Base-by-base conservation (phyloP, 306 rosid genomes). In the Alnus glutinosa region DNA sequence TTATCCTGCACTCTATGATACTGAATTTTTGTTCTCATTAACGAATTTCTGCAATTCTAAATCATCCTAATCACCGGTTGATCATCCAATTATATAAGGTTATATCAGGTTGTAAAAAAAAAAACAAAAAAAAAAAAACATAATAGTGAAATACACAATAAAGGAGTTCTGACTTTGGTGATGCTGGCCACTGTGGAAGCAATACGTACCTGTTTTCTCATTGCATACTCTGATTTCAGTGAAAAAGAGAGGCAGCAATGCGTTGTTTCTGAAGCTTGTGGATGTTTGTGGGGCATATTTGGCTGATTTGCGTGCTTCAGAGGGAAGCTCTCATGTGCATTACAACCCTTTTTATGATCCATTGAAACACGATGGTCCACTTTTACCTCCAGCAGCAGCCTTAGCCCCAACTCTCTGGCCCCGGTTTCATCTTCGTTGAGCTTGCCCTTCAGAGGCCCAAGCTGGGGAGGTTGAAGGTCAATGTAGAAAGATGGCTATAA, bases 351-450 rank as follows among this genome's bases (percentile, higher is more conserved):
- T 89, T 73, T 93, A 93, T 85, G 99, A 96, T 77, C 85, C 91
- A 54, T 50, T 62, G 73, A 91, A 88, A 88, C 79, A 93, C 76
- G 71, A 71, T 13, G 88, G 81, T 73, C 83, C 94, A 49, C 86
- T 96, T 74, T 84, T 88, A 23, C 97, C 99, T 71, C 97, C 98
- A 42, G 99, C 99, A 34, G 99, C 98, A 76, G 93, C 97, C 55
- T 88, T 96, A 66, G 99, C 99, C 71, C 99, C 98, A 42, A 93
- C 91, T 48, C 79, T 96, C 68, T 96, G 98, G 98, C 99, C 99
- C 18, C 93, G 91, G 76, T 96, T 93, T 78, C 96, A 90, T 86
- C 92, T 96, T 66, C 94, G 99, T 71, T 96, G 98, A 97, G 95
- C 99, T 66, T 91, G 98, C 75, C 90, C 98, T 46, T 84, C 88